Evolutionary conservation across 179 eudicot species (phyloP).

Genomic region (Amaranthus tricolor): DNA sequence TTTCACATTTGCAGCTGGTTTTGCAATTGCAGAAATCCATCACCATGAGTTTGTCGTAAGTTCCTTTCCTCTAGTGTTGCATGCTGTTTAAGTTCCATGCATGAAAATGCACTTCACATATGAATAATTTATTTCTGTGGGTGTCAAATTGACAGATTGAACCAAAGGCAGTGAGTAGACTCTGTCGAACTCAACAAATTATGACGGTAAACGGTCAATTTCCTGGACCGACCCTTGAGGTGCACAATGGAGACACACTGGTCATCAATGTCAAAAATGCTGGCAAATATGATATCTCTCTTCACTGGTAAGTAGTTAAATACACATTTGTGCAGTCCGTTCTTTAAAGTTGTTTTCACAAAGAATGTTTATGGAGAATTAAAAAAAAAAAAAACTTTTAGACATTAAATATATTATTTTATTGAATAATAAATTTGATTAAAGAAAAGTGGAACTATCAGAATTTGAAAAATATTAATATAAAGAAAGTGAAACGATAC

Average conservation of each 20-base stretch:
- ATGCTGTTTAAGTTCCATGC: slow-evolving; percentile 9
- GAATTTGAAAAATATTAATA: too few species aligned
- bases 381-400: too few species aligned
- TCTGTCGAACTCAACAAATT: slow-evolving; percentile 30
- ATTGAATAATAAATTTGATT: too few species aligned
- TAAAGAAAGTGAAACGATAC: too few species aligned
- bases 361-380: too few species aligned
- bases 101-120: not conserved
- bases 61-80: not conserved
- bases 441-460: too few species aligned
- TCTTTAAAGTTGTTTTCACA: too few species aligned
- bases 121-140: not conserved
- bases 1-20: slow-evolving; percentile 28
- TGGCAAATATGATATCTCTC: slow-evolving; percentile 46
- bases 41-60: slow-evolving; percentile 40
- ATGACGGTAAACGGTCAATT: slow-evolving; percentile 38
- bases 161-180: slow-evolving; percentile 33
- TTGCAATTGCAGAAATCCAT: slow-evolving; percentile 25
- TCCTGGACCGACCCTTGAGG: slow-evolving; percentile 35
- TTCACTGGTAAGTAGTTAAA: slow-evolving; percentile 37
- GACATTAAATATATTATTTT: too few species aligned
- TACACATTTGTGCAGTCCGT: not conserved
- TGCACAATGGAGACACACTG: slow-evolving; percentile 23
- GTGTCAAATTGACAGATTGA: slow-evolving; percentile 24
- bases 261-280: slow-evolving; percentile 41